A percentile compares a stretch with the other conserved stretches of the same genome.
These are phyloP conservation scores for Elaeis oleifera DNA, from an alignment of 202 grass and related monocot genomes.

Conservation along the genomic window DNA sequence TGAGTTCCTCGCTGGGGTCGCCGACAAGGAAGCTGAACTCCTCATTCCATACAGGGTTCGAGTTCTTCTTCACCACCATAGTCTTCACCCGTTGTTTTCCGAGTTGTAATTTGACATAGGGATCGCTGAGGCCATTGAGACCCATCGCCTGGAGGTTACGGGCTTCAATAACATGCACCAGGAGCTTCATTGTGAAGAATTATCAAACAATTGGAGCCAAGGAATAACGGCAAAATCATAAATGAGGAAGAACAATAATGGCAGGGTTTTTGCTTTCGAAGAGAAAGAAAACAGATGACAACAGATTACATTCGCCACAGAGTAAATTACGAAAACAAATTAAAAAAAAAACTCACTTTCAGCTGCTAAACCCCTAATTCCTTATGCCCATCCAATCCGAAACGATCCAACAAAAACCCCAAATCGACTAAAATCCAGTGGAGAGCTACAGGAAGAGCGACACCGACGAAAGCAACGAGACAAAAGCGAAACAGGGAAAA, in stretches of 20 bases:
- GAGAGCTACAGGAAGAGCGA: too few species aligned
- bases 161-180: constrained; percentile 69
- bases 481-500: too few species aligned
- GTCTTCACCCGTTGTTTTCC: constrained; percentile 65
- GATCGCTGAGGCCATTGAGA: constrained; percentile 41
- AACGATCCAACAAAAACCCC: too few species aligned
- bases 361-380: too few species aligned
- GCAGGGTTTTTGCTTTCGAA: too few species aligned
- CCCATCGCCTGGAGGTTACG: constrained; percentile 49
- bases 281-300: too few species aligned
- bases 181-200: constrained; percentile 48
- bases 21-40: constrained; percentile 77
- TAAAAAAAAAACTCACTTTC: too few species aligned
- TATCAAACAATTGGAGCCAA: not conserved
- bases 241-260: constrained; percentile 1
- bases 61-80: constrained; percentile 45
- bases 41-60: constrained; percentile 70
- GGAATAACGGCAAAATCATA: constrained; percentile 1
- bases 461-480: too few species aligned
- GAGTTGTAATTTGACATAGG: constrained; percentile 66
- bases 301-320: too few species aligned
- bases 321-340: too few species aligned
- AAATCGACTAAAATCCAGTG: too few species aligned
- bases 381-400: too few species aligned
- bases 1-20: constrained; percentile 62